Evolutionary conservation across 495 filamentous ascomycete species (phyloP).

Genomic region (Penicillium cosmopolitanum): DNA sequence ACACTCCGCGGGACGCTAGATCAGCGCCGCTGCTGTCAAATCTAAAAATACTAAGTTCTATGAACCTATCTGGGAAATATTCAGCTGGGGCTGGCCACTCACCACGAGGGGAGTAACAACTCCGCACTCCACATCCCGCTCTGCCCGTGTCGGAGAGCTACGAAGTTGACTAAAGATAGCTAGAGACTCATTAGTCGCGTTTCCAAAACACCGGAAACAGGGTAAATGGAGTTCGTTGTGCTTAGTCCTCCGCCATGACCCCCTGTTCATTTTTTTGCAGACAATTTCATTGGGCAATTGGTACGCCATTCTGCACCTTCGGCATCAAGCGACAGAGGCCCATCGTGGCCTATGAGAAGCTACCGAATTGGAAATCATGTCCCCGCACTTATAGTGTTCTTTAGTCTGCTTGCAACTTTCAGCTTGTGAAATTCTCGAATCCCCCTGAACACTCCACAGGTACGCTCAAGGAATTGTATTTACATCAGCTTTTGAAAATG

Average conservation of each 20-base stretch:
- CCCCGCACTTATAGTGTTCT: constrained; percentile 6
- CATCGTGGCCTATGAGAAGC: background rate
- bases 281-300: background rate
- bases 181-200: constrained; percentile 3
- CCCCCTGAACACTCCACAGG: background rate
- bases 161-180: background rate
- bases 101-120: background rate
- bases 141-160: constrained; percentile 8
- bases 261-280: background rate
- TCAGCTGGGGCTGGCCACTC: constrained; percentile 8
- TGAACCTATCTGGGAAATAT: background rate
- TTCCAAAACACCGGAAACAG: constrained; percentile 1
- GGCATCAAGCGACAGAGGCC: background rate
- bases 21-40: constrained; percentile 10
- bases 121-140: constrained; percentile 21
- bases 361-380: background rate
- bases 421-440: background rate
- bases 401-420: background rate
- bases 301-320: background rate
- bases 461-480: background rate
- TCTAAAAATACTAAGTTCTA: background rate
- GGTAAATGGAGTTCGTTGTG: background rate
- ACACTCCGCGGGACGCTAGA: constrained; percentile 11
- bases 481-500: constrained; percentile 8
- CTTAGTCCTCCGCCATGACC: background rate